Evolutionary conservation across 2,329 filamentous ascomycete species (phyloP).

Genomic region (Chlorencoelia australis): DNA sequence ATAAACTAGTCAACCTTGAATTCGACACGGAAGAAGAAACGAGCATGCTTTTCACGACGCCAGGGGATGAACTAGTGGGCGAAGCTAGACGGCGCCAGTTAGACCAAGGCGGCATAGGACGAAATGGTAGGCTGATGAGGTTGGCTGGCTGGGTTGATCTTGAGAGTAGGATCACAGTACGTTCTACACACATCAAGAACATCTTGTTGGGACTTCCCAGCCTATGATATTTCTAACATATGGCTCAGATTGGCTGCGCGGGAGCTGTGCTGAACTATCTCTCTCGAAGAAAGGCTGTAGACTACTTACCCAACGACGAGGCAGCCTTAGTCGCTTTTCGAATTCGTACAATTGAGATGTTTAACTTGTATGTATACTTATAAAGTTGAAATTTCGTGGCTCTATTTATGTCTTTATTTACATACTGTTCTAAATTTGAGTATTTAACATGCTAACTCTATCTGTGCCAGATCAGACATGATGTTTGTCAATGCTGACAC

Average conservation of each 20-base stretch:
- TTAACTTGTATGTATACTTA: too few species aligned
- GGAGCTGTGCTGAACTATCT: slow-evolving; percentile 79
- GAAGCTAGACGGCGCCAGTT: slow-evolving; percentile 21
- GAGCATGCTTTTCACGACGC: slow-evolving; percentile 51
- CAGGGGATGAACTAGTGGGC: slow-evolving; percentile 34
- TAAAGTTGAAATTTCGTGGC: too few species aligned
- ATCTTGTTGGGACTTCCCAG: not conserved
- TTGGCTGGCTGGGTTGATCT: slow-evolving; percentile 64
- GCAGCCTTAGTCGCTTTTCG: slow-evolving; percentile 45
- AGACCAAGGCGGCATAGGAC: slow-evolving; percentile 36
- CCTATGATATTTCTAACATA: slow-evolving; percentile 4
- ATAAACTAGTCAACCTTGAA: slow-evolving; percentile 51
- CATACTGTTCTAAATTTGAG: too few species aligned
- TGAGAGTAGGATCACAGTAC: slow-evolving; percentile 60
- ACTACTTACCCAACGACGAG: slow-evolving; percentile 51
- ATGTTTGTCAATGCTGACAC: slow-evolving; percentile 81
- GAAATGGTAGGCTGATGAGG: slow-evolving; percentile 55
- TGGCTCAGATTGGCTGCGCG: slow-evolving; percentile 57
- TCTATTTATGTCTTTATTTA: too few species aligned
- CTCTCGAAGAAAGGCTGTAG: slow-evolving; percentile 53
- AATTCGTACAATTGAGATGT: slow-evolving; percentile 61
- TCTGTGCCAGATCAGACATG: too few species aligned
- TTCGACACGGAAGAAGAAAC: slow-evolving; percentile 33
- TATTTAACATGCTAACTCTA: too few species aligned
- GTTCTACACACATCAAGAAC: slow-evolving; percentile 11